phyloP scores from a whole-genome alignment of 2,329 filamentous ascomycete species.

The Drechslerella dactyloides region DNA sequence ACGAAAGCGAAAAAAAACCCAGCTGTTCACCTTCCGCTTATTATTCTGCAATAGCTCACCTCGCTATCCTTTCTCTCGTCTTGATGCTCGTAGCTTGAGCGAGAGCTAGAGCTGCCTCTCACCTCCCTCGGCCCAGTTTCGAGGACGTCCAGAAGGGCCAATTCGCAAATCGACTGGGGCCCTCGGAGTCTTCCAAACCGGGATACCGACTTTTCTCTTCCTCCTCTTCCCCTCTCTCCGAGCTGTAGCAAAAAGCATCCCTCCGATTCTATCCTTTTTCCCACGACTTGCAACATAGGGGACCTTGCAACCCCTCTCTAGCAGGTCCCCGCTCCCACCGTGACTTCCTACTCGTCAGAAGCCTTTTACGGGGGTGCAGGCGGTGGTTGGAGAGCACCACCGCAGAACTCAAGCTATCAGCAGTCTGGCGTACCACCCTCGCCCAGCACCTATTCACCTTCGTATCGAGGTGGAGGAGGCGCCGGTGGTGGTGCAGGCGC shows the following conservation, averaged over 20 bases:
- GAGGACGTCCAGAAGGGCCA: constrained; percentile 32
- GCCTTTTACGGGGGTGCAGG: constrained; percentile 49
- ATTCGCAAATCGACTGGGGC: constrained; percentile 32
- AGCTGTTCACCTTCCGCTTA: constrained; percentile 27
- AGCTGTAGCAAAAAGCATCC: neutral
- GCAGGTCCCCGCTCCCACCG: constrained; percentile 40
- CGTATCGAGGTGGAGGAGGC: constrained; percentile 46
- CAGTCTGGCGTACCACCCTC: constrained; percentile 44
- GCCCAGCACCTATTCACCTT: constrained; percentile 49
- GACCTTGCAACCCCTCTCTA: constrained; percentile 50
- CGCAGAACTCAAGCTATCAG: constrained; percentile 45
- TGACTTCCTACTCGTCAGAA: constrained; percentile 50
- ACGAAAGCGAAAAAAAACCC: constrained; percentile 10
- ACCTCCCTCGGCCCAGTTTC: constrained; percentile 20
- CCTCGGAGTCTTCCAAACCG: constrained; percentile 23
- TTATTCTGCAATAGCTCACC: neutral
- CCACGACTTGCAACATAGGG: constrained; percentile 40
- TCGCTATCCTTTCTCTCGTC: constrained; percentile 3
- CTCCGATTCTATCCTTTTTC: constrained; percentile 2
- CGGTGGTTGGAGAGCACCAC: constrained; percentile 43
- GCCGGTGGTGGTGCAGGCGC: constrained; percentile 37
- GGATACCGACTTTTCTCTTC: constrained; percentile 12
- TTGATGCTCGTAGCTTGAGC: constrained; percentile 25
- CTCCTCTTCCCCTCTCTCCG: neutral
- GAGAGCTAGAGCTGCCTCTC: constrained; percentile 8